A percentile compares a stretch with the other conserved stretches of the same genome.
phyloP scores from a whole-genome alignment of 2,329 filamentous ascomycete species.

The Xylaria sp. region DNA sequence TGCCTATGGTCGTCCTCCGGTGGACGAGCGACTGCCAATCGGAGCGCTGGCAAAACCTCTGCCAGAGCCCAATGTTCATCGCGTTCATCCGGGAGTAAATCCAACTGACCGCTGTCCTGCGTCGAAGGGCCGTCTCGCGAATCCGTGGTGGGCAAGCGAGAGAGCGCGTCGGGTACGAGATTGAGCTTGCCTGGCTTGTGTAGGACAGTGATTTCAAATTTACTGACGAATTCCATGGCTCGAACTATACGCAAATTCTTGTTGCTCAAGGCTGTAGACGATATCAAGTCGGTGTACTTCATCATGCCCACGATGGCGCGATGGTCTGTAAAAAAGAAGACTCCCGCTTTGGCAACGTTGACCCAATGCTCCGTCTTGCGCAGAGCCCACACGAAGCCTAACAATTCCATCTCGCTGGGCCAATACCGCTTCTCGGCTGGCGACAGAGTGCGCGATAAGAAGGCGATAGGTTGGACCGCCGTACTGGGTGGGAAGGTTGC shows the following conservation, averaged over 20 bases:
- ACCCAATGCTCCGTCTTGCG: conserved; percentile 4
- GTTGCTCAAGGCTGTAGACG: conserved; percentile 7
- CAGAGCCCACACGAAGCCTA: conserved; percentile 6
- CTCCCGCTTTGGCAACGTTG: neutral
- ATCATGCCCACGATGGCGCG: conserved; percentile 5
- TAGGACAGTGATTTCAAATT: neutral
- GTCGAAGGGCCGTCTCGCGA: neutral
- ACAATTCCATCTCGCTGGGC: conserved; percentile 5
- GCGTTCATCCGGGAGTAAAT: neutral
- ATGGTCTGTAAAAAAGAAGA: conserved; percentile 10
- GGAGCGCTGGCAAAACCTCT: neutral
- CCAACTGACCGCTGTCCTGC: neutral
- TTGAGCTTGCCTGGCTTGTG: conserved; percentile 6
- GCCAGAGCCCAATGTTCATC: neutral
- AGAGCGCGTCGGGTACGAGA: conserved; percentile 9
- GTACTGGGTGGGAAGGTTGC: neutral
- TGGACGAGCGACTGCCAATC: neutral
- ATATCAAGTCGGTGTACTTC: conserved; percentile 5
- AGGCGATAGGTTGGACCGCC: neutral
- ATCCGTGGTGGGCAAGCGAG: neutral
- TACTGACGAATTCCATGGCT: conserved; percentile 11
- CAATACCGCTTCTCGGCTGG: neutral
- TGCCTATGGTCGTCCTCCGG: neutral
- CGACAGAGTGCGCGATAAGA: neutral
- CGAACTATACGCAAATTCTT: conserved; percentile 3